Conservation (phyloP, 2,329 filamentous ascomycete genomes). For the Alternaria gansuensis region DNA sequence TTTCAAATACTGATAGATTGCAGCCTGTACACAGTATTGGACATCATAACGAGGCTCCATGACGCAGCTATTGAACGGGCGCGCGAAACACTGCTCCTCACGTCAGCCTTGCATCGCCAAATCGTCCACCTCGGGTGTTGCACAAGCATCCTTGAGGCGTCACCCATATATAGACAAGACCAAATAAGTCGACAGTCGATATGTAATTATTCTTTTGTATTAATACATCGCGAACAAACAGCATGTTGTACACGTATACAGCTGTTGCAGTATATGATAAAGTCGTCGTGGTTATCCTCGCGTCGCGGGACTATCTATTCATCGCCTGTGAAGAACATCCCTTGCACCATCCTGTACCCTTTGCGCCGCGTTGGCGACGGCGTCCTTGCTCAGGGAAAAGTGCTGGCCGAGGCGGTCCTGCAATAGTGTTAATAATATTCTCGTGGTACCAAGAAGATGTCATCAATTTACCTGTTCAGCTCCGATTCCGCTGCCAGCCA, state of each 20-base stretch:
- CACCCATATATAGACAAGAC: fast-evolving
- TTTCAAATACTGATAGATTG: not conserved
- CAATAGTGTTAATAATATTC: conserved; percentile 13
- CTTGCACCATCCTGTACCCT: conserved; percentile 40
- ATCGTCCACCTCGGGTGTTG: not conserved
- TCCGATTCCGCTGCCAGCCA: conserved; percentile 44
- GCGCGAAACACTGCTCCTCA: not conserved
- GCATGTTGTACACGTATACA: conserved; percentile 15
- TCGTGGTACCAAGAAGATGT: not conserved
- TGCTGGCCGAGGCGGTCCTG: conserved; percentile 46
- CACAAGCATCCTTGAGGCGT: not conserved
- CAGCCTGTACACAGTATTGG: not conserved
- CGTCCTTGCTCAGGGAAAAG: conserved; percentile 36
- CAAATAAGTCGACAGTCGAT: fast-evolving
- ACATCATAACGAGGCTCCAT: too few relatives aligned
- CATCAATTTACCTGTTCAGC: conserved; percentile 46
- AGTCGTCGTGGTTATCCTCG: not conserved
- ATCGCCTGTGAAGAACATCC: conserved; percentile 33
- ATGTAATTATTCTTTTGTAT: not conserved
- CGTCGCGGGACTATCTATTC: not conserved
- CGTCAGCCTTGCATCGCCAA: not conserved
- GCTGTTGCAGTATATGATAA: conserved; percentile 1
- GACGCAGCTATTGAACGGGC: too few relatives aligned
- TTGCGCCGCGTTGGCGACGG: conserved; percentile 38
- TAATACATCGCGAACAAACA: not conserved